These are phyloP conservation scores for Eimeria nieschulzi DNA, from an alignment of 169 alveolate species.

Conservation along the genomic window DNA sequence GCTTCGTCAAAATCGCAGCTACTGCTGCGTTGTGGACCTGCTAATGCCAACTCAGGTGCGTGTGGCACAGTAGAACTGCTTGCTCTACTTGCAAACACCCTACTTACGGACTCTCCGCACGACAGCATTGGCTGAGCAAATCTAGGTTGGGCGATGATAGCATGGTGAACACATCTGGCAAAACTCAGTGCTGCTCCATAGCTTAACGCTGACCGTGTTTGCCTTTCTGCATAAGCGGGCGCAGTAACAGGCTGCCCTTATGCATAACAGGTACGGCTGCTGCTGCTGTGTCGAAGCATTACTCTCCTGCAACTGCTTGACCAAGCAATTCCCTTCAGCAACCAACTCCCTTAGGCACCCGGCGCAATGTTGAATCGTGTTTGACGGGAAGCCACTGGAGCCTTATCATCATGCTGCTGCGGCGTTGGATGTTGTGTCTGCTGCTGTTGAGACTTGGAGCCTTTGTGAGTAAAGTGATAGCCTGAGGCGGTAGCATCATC, in stretches of 20 bases:
- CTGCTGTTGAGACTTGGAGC: slow-evolving; percentile 5
- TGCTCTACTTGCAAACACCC: not conserved
- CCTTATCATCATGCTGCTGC: slow-evolving; percentile 27
- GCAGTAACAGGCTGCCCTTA: too few relatives aligned
- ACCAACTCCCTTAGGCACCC: not conserved
- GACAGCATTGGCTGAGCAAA: not conserved
- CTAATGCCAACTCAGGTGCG: slow-evolving; percentile 9
- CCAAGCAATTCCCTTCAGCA: not conserved
- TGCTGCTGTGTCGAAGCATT: not conserved
- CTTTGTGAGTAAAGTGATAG: not conserved
- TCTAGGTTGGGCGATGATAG: too few relatives aligned
- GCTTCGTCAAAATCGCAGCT: not conserved
- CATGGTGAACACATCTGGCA: too few relatives aligned
- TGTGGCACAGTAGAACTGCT: not conserved
- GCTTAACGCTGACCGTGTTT: too few relatives aligned
- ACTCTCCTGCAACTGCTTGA: not conserved
- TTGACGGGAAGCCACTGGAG: slow-evolving; percentile 57
- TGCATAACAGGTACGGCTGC: too few relatives aligned
- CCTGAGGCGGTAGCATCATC: slow-evolving; percentile 55
- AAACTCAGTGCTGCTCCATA: too few relatives aligned
- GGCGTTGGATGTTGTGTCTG: slow-evolving; percentile 5
- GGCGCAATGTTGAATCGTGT: slow-evolving; percentile 52
- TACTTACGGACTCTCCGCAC: slow-evolving; percentile 7
- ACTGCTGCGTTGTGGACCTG: slow-evolving; percentile 30
- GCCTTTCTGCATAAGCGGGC: too few relatives aligned